Conservation (phyloP, 2,329 filamentous ascomycete species). For the Dactylellina drechsleri region DNA sequence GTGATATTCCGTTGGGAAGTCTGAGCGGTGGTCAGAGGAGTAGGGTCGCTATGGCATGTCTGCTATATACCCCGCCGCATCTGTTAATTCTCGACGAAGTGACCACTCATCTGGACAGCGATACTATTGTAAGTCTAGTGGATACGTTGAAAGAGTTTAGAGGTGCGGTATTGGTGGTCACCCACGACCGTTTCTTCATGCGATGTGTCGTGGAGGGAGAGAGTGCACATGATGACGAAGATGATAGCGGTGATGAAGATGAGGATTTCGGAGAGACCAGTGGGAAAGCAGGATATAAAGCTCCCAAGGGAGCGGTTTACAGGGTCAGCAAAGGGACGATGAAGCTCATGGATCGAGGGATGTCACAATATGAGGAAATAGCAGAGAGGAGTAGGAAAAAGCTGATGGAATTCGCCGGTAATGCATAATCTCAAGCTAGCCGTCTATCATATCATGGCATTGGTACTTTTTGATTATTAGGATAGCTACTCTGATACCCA, state of each 20-base stretch:
- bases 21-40: slow-evolving; percentile 84
- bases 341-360: slow-evolving; percentile 69
- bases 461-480: not conserved
- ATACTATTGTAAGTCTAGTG: slow-evolving; percentile 78
- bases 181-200: slow-evolving; percentile 85
- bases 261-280: slow-evolving; percentile 64
- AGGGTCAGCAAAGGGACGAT: slow-evolving; percentile 70
- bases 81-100: slow-evolving; percentile 81
- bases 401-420: slow-evolving; percentile 59
- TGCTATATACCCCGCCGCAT: slow-evolving; percentile 71
- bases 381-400: slow-evolving; percentile 71
- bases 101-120: slow-evolving; percentile 84
- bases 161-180: slow-evolving; percentile 80
- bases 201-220: slow-evolving; percentile 76
- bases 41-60: slow-evolving; percentile 71
- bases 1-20: slow-evolving; percentile 76
- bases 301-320: slow-evolving; percentile 69
- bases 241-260: slow-evolving; percentile 62
- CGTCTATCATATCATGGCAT: not conserved
- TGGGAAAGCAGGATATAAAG: slow-evolving; percentile 63
- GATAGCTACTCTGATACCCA: not conserved
- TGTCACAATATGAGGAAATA: slow-evolving; percentile 72
- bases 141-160: slow-evolving; percentile 74
- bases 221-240: slow-evolving; percentile 64
- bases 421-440: not conserved